Conservation (phyloP, 352 stramenopile species). For the Achlya hypogyna region DNA sequence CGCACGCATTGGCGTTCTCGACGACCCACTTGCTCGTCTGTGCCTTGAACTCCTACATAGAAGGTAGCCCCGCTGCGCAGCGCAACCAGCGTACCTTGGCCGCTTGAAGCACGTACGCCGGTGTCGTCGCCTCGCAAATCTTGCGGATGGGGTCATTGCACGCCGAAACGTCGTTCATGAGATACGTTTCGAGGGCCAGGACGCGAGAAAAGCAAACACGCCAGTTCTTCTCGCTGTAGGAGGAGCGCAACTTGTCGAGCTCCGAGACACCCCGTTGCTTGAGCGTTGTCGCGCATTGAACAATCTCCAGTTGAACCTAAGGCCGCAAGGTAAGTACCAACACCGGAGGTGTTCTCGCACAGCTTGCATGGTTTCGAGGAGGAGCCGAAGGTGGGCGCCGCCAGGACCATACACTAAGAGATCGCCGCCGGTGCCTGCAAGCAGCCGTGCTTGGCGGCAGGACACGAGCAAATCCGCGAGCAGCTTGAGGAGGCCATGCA, state of each 20-base stretch:
- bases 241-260: constrained; percentile 71
- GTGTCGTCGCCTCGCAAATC: constrained; percentile 39
- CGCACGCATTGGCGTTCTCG: constrained; percentile 1
- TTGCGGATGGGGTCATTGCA: constrained; percentile 75
- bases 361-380: constrained; percentile 75
- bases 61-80: neutral
- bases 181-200: constrained; percentile 64
- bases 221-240: constrained; percentile 69
- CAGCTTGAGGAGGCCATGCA: constrained; percentile 70
- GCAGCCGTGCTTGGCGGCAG: constrained; percentile 69
- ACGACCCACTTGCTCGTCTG: constrained; percentile 12
- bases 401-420: constrained; percentile 75
- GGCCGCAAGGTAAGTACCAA: neutral
- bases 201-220: constrained; percentile 78
- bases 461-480: constrained; percentile 73
- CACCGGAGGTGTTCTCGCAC: neutral
- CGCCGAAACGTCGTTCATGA: constrained; percentile 70
- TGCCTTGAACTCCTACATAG: constrained; percentile 12
- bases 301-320: constrained; percentile 54
- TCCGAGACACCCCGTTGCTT: constrained; percentile 71
- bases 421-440: constrained; percentile 66
- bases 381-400: constrained; percentile 64
- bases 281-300: constrained; percentile 55
- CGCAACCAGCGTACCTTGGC: neutral
- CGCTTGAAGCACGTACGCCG: neutral